Base-by-base conservation (phyloP, 108 stramenopile species). In the Cyclotella kingstonii region DNA sequence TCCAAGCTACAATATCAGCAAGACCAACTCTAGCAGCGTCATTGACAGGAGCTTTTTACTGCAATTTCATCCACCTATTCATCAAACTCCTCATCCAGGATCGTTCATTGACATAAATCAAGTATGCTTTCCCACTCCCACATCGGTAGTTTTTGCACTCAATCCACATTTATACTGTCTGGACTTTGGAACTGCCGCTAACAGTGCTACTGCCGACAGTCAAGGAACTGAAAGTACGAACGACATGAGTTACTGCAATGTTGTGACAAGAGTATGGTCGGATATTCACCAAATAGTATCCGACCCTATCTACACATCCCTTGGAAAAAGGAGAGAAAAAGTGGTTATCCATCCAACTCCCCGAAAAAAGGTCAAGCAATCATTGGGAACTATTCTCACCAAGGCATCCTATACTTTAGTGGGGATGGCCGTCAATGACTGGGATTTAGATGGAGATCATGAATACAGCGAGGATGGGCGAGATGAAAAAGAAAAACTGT, bases 81-180 rank as follows among this genome's bases (percentile, higher is more conserved):
- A 11, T 2, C 42, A 42, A 0, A n/a, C 5, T 31, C 67, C 67
- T 4, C 58, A 68, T 52, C 67, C 67, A 3, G 67, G 67, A 50
- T 59, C 67, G 4, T 35, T 35, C 12, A 21, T 73, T 22, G 72
- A 64, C 19, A 7, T 34, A 17, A 42, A 31, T 44, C 73, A 62
- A 35, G 76, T 71, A 0, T 57, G 57, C 31, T 77, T 77, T 26
- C 70, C 70, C 25, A 71, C 76, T 6, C 40, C 46, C 8, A 52
- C 17, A 2, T 38, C 48, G 15, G 64, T 77, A 8, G 65, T 77
- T 6, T 58, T 71, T 46, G 64, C 67, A 3, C 15, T 66, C 11
- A 56, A 48, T 50, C 70, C 70, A 0, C 56, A 71, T 45, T 60
- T 77, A 43, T 72, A 72, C 33, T 71, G 70, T 40, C 47, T 77